These are phyloP conservation scores for Skeletonema grethae DNA, from an alignment of 108 stramenopile genomes.

Conservation along the genomic window DNA sequence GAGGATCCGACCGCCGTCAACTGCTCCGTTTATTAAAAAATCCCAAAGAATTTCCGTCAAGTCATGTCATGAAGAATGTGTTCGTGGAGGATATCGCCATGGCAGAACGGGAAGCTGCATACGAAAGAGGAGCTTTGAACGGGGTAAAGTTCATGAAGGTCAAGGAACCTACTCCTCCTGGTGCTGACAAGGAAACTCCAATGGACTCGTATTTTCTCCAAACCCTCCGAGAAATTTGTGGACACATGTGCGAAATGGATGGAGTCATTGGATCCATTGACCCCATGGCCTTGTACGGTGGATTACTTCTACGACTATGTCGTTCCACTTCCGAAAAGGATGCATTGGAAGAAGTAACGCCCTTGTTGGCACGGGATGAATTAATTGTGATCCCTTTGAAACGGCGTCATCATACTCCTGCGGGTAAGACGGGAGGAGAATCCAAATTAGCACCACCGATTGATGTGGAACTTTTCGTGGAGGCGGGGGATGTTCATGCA, in stretches of 20 bases:
- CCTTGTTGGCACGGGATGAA: slow-evolving; percentile 21
- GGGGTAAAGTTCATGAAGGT: slow-evolving; percentile 53
- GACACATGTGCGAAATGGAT: slow-evolving; percentile 57
- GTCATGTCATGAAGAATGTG: slow-evolving; percentile 24
- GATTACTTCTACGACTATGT: slow-evolving; percentile 38
- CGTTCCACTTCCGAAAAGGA: slow-evolving; percentile 38
- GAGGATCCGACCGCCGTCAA: slow-evolving; percentile 41
- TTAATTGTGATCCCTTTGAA: slow-evolving; percentile 40
- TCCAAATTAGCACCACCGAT: slow-evolving; percentile 30
- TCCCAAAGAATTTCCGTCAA: slow-evolving; percentile 18
- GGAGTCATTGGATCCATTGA: slow-evolving; percentile 16
- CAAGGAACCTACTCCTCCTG: not conserved
- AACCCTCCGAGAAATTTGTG: slow-evolving; percentile 51
- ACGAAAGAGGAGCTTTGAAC: slow-evolving; percentile 56
- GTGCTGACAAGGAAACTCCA: slow-evolving; percentile 10
- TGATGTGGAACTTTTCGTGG: slow-evolving; percentile 65
- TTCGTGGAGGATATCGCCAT: slow-evolving; percentile 52
- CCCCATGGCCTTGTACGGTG: slow-evolving; percentile 54
- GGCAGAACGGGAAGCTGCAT: slow-evolving; percentile 59
- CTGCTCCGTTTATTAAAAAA: slow-evolving; percentile 16
- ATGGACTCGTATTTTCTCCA: slow-evolving; percentile 50
- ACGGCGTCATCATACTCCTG: slow-evolving; percentile 29
- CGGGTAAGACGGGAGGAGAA: not conserved
- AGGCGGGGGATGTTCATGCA: slow-evolving; percentile 63
- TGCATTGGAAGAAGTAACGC: slow-evolving; percentile 30